Percentiles rank a stretch among this genome's conserved stretches.
Conservation (phyloP, 2,329 filamentous ascomycete genomes). For the Ophiostoma himal-ulmi region DNA sequence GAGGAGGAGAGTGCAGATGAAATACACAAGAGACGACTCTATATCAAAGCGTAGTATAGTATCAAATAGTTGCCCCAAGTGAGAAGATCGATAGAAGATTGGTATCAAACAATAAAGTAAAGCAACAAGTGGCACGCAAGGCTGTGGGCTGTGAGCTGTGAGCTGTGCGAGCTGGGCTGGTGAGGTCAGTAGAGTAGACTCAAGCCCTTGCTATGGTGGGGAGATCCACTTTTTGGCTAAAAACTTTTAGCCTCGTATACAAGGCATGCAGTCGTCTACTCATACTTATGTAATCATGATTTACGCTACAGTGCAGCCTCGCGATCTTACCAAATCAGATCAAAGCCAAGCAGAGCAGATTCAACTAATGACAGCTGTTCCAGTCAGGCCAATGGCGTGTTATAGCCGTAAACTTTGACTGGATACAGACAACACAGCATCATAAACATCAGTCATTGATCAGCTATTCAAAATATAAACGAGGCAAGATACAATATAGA, state of each 20-base stretch:
- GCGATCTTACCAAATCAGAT: neutral
- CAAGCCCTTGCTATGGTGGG: neutral
- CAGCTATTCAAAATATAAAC: neutral
- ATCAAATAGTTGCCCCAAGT: no score
- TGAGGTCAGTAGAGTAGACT: neutral
- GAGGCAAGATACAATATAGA: neutral
- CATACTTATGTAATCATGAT: neutral
- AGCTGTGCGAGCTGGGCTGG: neutral
- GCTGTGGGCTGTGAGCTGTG: constrained; percentile 4
- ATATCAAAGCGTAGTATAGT: neutral
- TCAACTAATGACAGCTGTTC: neutral
- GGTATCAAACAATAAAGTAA: neutral
- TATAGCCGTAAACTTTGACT: neutral
- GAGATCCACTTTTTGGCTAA: neutral
- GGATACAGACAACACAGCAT: neutral
- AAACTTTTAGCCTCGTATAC: neutral
- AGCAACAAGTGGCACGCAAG: neutral
- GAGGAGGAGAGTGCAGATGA: neutral
- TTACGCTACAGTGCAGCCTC: neutral
- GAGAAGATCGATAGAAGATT: neutral
- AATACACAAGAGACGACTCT: neutral
- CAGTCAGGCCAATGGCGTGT: neutral
- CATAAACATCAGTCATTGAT: neutral
- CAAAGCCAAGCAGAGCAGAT: neutral
- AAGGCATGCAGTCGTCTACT: neutral